These are phyloP conservation scores for Wickerhamomyces hampshirensis DNA, from an alignment of 805 yeast genomes.

Conservation along the genomic window DNA sequence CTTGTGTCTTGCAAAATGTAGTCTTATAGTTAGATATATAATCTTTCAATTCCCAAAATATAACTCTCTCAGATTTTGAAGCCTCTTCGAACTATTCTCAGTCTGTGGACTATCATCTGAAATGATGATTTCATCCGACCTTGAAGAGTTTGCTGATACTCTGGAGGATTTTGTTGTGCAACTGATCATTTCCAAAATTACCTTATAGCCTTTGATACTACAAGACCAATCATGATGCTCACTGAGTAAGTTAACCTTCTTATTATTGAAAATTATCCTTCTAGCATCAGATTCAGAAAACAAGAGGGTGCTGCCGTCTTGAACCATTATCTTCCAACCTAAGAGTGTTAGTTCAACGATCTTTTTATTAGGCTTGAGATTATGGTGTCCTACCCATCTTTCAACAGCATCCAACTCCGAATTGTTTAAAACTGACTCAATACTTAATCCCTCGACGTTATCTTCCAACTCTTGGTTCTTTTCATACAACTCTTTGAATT, in stretches of 20 bases:
- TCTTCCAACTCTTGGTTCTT: constrained; percentile 5
- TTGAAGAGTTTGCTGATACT: no score
- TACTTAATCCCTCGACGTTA: background rate
- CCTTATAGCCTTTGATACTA: constrained; percentile 21
- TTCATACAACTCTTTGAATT: constrained; percentile 5
- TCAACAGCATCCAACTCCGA: constrained; percentile 1
- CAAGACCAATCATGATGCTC: constrained; percentile 38
- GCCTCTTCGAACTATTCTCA: no score
- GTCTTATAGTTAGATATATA: no score
- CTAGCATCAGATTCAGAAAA: constrained; percentile 32
- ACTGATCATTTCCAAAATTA: constrained; percentile 10
- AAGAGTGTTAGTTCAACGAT: constrained; percentile 24
- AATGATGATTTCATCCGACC: no score
- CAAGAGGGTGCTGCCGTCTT: constrained; percentile 24
- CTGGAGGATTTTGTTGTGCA: no score
- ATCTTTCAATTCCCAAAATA: no score
- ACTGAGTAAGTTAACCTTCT: constrained; percentile 25
- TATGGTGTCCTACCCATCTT: constrained; percentile 11
- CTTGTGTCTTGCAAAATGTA: no score
- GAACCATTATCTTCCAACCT: constrained; percentile 34
- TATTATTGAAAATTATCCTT: constrained; percentile 25
- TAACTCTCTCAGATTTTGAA: no score
- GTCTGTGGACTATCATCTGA: no score
- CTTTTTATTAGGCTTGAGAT: constrained; percentile 7
- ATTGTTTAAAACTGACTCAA: constrained; percentile 3